Percentiles rank a stretch among this genome's conserved stretches.
These are phyloP conservation scores for Cornus suecica DNA, from an alignment of 148 eudicot genomes.

Conservation along the genomic window DNA sequence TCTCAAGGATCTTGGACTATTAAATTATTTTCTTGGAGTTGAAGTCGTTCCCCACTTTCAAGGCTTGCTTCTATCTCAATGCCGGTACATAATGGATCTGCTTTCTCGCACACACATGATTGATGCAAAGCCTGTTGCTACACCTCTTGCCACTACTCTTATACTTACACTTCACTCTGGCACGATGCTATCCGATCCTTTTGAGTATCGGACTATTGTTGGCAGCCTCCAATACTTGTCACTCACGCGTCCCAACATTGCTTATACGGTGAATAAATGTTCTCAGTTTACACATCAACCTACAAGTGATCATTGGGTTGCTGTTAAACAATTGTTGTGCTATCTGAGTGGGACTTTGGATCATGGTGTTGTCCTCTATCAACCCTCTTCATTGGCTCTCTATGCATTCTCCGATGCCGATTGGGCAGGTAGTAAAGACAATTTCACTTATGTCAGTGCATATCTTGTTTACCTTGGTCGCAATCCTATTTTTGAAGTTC, in stretches of 20 bases:
- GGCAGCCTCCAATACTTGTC: neutral
- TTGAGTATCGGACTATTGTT: neutral
- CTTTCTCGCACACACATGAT: neutral
- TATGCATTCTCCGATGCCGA: neutral
- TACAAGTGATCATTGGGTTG: neutral
- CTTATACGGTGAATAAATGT: neutral
- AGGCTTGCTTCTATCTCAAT: neutral
- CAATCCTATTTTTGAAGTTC: neutral
- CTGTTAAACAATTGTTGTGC: neutral
- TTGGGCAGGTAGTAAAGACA: neutral
- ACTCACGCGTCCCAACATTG: neutral
- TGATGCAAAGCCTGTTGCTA: neutral
- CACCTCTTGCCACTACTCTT: neutral
- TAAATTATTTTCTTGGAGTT: neutral
- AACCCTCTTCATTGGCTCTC: neutral
- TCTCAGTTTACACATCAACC: neutral
- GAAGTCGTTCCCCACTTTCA: neutral
- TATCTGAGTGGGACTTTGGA: neutral
- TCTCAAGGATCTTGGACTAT: neutral
- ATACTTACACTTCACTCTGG: neutral
- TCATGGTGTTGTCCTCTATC: neutral
- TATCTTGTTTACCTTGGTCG: neutral
- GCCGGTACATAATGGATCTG: neutral
- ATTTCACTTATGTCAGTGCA: neutral
- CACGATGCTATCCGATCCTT: neutral